Evolutionary conservation across 805 yeast genomes (phyloP), one percentile per base, ranked within the genome.

Genomic region (Jamesozyma spencerorum): DNA sequence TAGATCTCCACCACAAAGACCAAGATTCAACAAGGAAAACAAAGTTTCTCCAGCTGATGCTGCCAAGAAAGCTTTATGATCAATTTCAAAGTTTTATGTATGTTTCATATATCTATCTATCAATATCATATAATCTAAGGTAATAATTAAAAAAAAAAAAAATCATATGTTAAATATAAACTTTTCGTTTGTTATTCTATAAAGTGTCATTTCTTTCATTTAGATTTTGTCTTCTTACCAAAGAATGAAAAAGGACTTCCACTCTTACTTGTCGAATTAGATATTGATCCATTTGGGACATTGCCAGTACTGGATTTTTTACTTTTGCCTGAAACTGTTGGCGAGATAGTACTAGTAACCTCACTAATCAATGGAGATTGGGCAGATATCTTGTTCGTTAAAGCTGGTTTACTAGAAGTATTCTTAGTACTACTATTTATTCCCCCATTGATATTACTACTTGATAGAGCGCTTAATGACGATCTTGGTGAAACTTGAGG

Each of bases 1-100:
- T 76, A 88, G 98, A 81, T 68, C 97, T 72, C 97, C 98, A 55
- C 98, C 98, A 63, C 88, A 80, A 68, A 88, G 98, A 76, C 95
- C 81, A 75, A 90, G 97, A 79, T 92, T 85, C 86, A 84, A 79
- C 85, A 77, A 80, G 66, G 95, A 84, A 65, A 90, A 81, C 81
- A 88, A 81, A 74, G 92, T 92, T 65, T 79, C 85, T 72, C 97
- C 97, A 68, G 82, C 81, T 65, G 95, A 85, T 62, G 97, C 96
- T 71, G 97, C 97, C 68, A 85, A 85, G 79, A 85, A 82, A 74
- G 95, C 88, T 68, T 68, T 66, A 64, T 72, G 70, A 70, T 4
- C 18, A 22, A 22, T 18, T 31, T 7, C 18, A 33, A 17, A 20
- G 28, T 19, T 33, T 33, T 33, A 33, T 33, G 36, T 19, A 17